Conservation (phyloP, 2,329 filamentous ascomycete species). For the Gyromitra esculenta region DNA sequence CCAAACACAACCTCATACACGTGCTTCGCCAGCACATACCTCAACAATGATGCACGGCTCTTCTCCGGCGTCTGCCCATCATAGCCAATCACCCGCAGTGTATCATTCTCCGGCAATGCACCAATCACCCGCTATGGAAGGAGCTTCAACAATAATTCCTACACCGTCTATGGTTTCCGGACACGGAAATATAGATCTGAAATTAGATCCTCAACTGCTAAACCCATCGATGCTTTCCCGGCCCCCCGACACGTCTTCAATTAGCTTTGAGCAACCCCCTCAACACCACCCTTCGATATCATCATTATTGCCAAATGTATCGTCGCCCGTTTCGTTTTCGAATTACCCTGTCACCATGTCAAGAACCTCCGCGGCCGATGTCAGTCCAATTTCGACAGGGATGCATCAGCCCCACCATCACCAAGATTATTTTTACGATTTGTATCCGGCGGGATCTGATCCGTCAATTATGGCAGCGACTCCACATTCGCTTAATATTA, state of each 20-base stretch:
- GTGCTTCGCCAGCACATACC: slow-evolving; percentile 53
- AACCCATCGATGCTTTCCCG: slow-evolving; percentile 40
- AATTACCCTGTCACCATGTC: slow-evolving; percentile 45
- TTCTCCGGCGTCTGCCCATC: slow-evolving; percentile 55
- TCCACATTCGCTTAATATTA: slow-evolving; percentile 55
- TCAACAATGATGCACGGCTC: slow-evolving; percentile 51
- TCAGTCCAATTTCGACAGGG: slow-evolving; percentile 42
- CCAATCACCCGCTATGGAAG: slow-evolving; percentile 38
- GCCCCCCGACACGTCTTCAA: slow-evolving; percentile 24
- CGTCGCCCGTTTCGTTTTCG: slow-evolving; percentile 39
- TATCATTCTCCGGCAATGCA: slow-evolving; percentile 49
- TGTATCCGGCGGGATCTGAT: slow-evolving; percentile 58
- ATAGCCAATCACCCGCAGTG: slow-evolving; percentile 52
- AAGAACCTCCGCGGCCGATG: slow-evolving; percentile 36
- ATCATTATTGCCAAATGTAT: slow-evolving; percentile 41
- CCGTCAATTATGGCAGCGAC: slow-evolving; percentile 56
- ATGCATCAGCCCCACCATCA: slow-evolving; percentile 44
- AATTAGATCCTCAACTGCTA: slow-evolving; percentile 49
- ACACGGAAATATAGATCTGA: slow-evolving; percentile 43
- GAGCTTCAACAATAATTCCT: slow-evolving; percentile 39
- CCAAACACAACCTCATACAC: slow-evolving; percentile 59
- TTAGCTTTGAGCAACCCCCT: slow-evolving; percentile 39
- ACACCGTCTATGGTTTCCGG: slow-evolving; percentile 42
- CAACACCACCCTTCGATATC: slow-evolving; percentile 45
- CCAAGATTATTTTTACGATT: slow-evolving; percentile 53